Conservation (phyloP, 768 basidiomycete species). For the Tephrocybe sp. region DNA sequence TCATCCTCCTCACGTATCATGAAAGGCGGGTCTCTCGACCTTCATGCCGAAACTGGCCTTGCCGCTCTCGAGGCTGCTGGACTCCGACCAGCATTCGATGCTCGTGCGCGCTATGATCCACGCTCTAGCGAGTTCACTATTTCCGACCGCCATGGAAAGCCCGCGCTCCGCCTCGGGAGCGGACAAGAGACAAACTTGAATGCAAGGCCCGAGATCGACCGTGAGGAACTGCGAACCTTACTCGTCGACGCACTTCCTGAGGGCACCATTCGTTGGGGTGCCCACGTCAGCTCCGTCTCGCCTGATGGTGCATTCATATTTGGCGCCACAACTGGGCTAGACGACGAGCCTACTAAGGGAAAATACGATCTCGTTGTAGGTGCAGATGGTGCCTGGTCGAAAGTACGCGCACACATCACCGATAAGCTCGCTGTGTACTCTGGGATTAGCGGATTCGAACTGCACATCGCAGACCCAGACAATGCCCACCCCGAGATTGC, state of each 20-base stretch:
- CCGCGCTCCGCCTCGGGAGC: conserved; percentile 6
- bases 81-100: conserved; percentile 20
- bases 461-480: conserved; percentile 12
- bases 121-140: conserved; percentile 13
- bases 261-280: conserved; percentile 19
- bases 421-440: conserved; percentile 28
- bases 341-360: conserved; percentile 5
- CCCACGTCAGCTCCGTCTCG: conserved; percentile 15
- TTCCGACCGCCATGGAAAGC: conserved; percentile 13
- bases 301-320: conserved; percentile 9
- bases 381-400: conserved; percentile 37
- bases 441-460: conserved; percentile 23
- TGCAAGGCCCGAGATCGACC: conserved; percentile 24
- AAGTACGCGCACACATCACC: conserved; percentile 31
- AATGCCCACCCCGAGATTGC: conserved; percentile 20
- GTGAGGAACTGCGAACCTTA: conserved; percentile 22
- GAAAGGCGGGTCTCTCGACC: conserved; percentile 27
- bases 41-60: conserved; percentile 24
- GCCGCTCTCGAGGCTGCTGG: conserved; percentile 22
- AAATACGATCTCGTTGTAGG: conserved; percentile 25
- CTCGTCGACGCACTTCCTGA: conserved; percentile 23
- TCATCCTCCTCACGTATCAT: conserved; percentile 15
- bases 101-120: conserved; percentile 16
- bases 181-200: conserved; percentile 7
- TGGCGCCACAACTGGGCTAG: conserved; percentile 9